phyloP scores from a whole-genome alignment of 805 yeast species.

The Myxozyma mucilagina region DNA sequence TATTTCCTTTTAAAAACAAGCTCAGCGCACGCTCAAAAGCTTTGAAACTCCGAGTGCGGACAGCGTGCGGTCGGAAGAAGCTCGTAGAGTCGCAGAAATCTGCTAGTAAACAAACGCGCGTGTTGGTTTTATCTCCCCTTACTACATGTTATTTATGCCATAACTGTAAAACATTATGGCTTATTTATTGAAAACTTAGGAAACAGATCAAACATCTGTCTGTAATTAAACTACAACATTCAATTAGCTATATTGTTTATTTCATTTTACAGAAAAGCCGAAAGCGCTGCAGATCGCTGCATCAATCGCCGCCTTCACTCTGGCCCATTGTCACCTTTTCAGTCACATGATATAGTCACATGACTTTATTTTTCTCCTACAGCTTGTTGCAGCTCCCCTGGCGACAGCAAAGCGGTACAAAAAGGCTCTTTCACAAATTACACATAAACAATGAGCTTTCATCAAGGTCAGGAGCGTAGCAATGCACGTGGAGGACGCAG shows the following conservation, averaged over 20 bases:
- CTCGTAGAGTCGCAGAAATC: background rate
- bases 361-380: too few species aligned
- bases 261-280: too few species aligned
- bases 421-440: background rate
- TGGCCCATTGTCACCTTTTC: too few species aligned
- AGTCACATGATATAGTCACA: too few species aligned
- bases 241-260: too few species aligned
- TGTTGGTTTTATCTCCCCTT: background rate
- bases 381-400: too few species aligned
- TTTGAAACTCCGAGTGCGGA: background rate
- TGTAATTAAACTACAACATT: too few species aligned
- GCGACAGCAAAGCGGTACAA: too few species aligned
- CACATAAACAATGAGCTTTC: constrained; percentile 1
- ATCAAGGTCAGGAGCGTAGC: constrained; percentile 10
- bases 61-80: background rate
- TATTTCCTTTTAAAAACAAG: background rate
- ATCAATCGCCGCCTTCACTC: too few species aligned
- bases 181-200: background rate
- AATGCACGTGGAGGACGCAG: constrained; percentile 1
- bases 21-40: background rate
- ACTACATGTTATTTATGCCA: too few species aligned
- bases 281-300: too few species aligned
- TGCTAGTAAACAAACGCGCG: constrained; percentile 18
- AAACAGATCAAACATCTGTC: too few species aligned
- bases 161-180: background rate